phyloP scores from a whole-genome alignment of 139 green algal genomes.

The Chlorella sp. region DNA sequence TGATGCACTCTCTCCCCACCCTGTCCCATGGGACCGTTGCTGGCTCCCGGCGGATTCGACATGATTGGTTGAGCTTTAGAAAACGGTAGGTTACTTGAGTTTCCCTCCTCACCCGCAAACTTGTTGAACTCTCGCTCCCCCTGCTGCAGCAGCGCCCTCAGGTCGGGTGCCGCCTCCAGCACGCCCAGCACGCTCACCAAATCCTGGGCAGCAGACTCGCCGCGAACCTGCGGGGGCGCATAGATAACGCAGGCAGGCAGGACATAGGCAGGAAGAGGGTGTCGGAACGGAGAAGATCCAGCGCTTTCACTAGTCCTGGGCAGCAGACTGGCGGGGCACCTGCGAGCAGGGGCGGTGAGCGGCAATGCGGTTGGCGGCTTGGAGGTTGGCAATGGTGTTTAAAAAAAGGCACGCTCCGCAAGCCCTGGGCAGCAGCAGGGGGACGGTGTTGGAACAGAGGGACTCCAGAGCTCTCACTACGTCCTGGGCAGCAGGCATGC shows the following conservation, averaged over 20 bases:
- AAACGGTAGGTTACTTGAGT: no score
- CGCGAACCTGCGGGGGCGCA: slow-evolving; percentile 1
- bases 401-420: not conserved
- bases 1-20: no score
- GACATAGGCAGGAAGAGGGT: not conserved
- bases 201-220: slow-evolving; percentile 45
- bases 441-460: no score
- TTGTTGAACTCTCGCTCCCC: slow-evolving; percentile 67
- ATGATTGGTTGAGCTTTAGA: no score
- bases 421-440: slow-evolving; percentile 52
- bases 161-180: slow-evolving; percentile 47
- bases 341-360: not conserved
- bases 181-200: slow-evolving; percentile 49
- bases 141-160: slow-evolving; percentile 53
- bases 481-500: slow-evolving; percentile 45
- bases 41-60: no score
- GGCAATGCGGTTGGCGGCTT: not conserved
- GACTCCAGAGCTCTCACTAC: slow-evolving; percentile 47
- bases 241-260: not conserved
- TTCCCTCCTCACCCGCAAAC: slow-evolving; percentile 10
- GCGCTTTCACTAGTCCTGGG: slow-evolving; percentile 48
- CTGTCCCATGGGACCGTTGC: no score
- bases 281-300: slow-evolving; percentile 57
- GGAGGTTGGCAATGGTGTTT: not conserved
- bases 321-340: slow-evolving; percentile 36